Evolutionary conservation across 2,329 filamentous ascomycete species (phyloP).

Genomic region (Phoma sp.): DNA sequence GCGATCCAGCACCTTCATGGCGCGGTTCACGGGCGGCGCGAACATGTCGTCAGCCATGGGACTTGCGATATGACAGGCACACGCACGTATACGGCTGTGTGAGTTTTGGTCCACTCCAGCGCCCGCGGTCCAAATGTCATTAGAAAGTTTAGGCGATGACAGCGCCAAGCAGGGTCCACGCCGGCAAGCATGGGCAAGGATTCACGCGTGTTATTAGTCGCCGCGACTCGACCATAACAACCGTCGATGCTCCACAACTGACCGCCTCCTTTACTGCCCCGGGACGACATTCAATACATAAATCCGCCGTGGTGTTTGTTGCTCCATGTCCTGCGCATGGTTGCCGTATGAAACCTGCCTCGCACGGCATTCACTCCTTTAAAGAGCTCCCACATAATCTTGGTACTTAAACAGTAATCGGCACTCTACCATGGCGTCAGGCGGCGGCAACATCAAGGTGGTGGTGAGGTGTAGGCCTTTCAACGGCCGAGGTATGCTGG

Average conservation of each 20-base stretch:
- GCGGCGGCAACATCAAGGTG: conserved; percentile 98
- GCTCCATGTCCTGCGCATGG: conserved; percentile 33
- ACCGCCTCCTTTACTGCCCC: conserved; percentile 32
- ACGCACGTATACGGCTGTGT: neutral
- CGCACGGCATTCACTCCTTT: conserved; percentile 22
- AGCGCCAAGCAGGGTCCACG: conserved; percentile 20
- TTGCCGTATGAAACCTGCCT: conserved; percentile 18
- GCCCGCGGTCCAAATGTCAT: neutral
- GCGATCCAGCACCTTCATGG: conserved; percentile 80
- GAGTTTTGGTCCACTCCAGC: neutral
- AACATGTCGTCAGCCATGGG: conserved; percentile 61
- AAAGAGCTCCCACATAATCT: conserved; percentile 10
- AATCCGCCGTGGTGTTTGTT: conserved; percentile 13
- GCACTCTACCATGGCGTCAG: conserved; percentile 64
- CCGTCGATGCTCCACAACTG: conserved; percentile 15
- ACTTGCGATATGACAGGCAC: neutral
- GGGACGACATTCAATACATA: neutral
- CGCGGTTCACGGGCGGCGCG: conserved; percentile 79
- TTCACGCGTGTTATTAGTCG: conserved; percentile 37
- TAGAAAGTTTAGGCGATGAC: conserved; percentile 16
- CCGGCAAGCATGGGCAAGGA: conserved; percentile 25
- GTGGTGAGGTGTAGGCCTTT: conserved; percentile 96
- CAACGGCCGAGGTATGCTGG: conserved; percentile 79
- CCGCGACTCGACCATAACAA: conserved; percentile 34
- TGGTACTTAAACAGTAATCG: conserved; percentile 6